These are phyloP conservation scores for Lathyrus aphaca DNA, from an alignment of 306 rosid species.

Conservation along the genomic window DNA sequence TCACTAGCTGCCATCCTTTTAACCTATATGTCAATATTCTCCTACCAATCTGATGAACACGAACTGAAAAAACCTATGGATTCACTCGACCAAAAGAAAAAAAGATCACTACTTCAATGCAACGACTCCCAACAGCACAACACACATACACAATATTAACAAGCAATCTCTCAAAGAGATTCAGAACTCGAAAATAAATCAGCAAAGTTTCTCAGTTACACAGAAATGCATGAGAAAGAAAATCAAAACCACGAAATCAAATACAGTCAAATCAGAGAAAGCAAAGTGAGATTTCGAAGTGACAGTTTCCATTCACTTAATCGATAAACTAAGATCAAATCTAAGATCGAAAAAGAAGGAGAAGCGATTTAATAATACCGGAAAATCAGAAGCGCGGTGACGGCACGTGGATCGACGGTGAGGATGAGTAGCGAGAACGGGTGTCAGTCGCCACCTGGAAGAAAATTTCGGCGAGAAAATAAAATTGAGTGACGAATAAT, in stretches of 20 bases:
- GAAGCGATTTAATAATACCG: slow-evolving; percentile 37
- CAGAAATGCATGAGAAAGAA: slow-evolving; percentile 33
- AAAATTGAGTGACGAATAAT: slow-evolving; percentile 44
- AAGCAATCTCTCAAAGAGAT: slow-evolving; percentile 20
- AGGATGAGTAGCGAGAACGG: slow-evolving; percentile 39
- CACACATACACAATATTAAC: neutral
- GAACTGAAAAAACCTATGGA: slow-evolving; percentile 11
- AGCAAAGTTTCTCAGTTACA: slow-evolving; percentile 19
- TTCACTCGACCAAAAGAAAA: neutral
- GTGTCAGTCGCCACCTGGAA: slow-evolving; percentile 30
- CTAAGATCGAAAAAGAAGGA: slow-evolving; percentile 53
- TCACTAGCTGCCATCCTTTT: too few species aligned
- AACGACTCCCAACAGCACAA: slow-evolving; percentile 12
- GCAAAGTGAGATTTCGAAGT: slow-evolving; percentile 36
- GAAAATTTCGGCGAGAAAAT: slow-evolving; percentile 51
- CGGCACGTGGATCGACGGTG: slow-evolving; percentile 45
- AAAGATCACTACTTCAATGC: slow-evolving; percentile 38
- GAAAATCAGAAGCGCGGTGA: slow-evolving; percentile 32
- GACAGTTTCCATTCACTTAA: slow-evolving; percentile 41
- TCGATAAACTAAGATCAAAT: slow-evolving; percentile 34
- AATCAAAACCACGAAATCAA: slow-evolving; percentile 31
- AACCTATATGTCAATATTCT: neutral
- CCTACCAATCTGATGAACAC: slow-evolving; percentile 22
- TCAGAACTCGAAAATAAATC: slow-evolving; percentile 14
- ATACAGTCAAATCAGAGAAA: neutral